Conservation (phyloP, 768 basidiomycete species). For the Phylloporus sp. region DNA sequence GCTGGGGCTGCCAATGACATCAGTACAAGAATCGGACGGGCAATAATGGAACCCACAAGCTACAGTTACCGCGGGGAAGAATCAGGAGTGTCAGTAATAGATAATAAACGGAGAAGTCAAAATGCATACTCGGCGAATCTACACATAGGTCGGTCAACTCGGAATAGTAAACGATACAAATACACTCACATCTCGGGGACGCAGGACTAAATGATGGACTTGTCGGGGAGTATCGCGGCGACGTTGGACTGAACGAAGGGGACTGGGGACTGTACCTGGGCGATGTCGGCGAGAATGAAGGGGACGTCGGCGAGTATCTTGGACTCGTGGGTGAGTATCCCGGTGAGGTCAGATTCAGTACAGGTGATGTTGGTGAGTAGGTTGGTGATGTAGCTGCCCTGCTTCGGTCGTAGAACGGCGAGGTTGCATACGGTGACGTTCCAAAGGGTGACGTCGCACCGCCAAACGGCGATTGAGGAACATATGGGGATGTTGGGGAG, state of each 20-base stretch:
- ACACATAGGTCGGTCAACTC: slow-evolving; percentile 3
- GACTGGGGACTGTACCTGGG: slow-evolving; percentile 86
- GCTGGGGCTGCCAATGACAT: slow-evolving; percentile 53
- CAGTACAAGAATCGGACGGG: slow-evolving; percentile 1
- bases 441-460: slow-evolving; percentile 83
- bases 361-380: slow-evolving; percentile 86
- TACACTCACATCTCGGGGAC: slow-evolving; percentile 79
- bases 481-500: slow-evolving; percentile 87
- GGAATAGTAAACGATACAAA: not conserved
- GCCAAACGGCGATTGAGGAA: slow-evolving; percentile 77
- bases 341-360: slow-evolving; percentile 77
- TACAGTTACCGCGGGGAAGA: slow-evolving; percentile 23
- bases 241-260: slow-evolving; percentile 87
- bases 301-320: slow-evolving; percentile 81
- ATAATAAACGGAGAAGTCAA: slow-evolving; percentile 1
- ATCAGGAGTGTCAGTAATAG: slow-evolving; percentile 22
- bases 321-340: slow-evolving; percentile 67
- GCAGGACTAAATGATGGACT: slow-evolving; percentile 90
- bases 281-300: slow-evolving; percentile 81
- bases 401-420: slow-evolving; percentile 73
- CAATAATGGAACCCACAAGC: slow-evolving; percentile 52
- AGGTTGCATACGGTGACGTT: slow-evolving; percentile 76
- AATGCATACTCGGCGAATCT: slow-evolving; percentile 79
- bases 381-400: slow-evolving; percentile 73
- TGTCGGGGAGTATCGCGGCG: slow-evolving; percentile 84